Evolutionary conservation across 2,329 filamentous ascomycete genomes (phyloP), one percentile per base, ranked within the genome.

Genomic region (Torrubiella hemipterigena): DNA sequence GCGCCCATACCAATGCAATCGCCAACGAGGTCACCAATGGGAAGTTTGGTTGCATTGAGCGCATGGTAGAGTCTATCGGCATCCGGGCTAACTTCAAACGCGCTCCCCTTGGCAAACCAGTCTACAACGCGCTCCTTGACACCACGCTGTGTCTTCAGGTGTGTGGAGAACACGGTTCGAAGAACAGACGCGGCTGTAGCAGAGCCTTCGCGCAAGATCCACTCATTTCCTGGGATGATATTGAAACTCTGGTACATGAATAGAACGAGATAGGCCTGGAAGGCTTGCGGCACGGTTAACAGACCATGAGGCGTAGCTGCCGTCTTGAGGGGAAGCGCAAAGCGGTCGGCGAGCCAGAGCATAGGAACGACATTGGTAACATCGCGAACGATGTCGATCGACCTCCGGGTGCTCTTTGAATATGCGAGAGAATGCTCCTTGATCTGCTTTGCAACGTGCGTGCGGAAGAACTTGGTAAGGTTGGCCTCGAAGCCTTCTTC

Each of bases 321-420:
- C 0, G 71, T 76, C 57, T 82, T 81, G 23, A 85, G 58, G 0
- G 80, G 77, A 4, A 84, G 56, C 29, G 73, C 71, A 47, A 82
- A 80, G 15, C 65, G 61, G 5, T 67, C 65, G 3, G 77, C 61
- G 1, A 69, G 73, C 24, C 81, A 82, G 42, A 73, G 63, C 4
- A 76, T 70, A 6, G 78, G 77, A 0, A 65, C 68, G 17, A 81
- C 54, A 46, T 84, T 84, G 17, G 72, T 77, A 1, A 84, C 68
- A 33, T 83, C 76, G 16, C 76, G 69, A 8, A 83, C 59, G 4
- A 87, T 63, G 42, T 91, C 83, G 24, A 85, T n/a, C n/a, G n/a
- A n/a, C n/a, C n/a, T 68, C 47, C 83, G 77, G 4, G 62, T 68
- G 33, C 43, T 47, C 1, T 51, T 56, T 17, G 44, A 55, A 2